Evolutionary conservation across 2,329 filamentous ascomycete genomes (phyloP), one percentile per base, ranked within the genome.

Genomic region (Fusarium sterilihyphosum): DNA sequence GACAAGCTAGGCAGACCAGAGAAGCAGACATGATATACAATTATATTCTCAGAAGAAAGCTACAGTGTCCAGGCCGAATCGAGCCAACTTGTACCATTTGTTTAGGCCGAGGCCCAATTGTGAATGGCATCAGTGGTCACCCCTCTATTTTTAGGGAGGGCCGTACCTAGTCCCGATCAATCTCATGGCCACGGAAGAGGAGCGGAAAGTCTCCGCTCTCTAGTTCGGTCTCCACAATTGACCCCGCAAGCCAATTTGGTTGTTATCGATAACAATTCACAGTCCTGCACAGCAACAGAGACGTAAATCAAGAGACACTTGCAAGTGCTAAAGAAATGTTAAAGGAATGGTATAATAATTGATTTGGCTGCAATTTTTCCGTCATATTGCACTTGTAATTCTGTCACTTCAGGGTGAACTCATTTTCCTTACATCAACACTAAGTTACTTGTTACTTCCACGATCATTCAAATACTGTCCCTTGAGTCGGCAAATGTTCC

Each of bases 381-480:
- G 17, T 33, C 22, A 24, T 44, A 57, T 33, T 16, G 3, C 11
- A n/a, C 26, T 20, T 11, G 5, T 6, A 8, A 8, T 18, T 14
- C 37, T 44, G 18, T 43, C 22, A 33, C 37, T 43, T 41, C 11
- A 44, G 26, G 37, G 53, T 12, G 12, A 56, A 18, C 26, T 31
- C 22, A 4, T 0, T 31, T 13, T n/a, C 35, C 17, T 17, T 16
- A 4, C 5, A 2, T 18, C 7, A 11, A 7, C 9, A 26, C 12
- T 11, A 29, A 29, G 29, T 29, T 29, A 38, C 3, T 20, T 8
- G 9, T 7, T 3, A 9, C 7, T 14, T 5, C 9, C 6, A 12
- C 11, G 2, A 14, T 12, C 2, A n/a, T 3, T 1, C 8, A 4
- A 11, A 22, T 11, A 6, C 2, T 2, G 44, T 43, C 22, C 53